Percentiles rank a stretch among this genome's conserved stretches.
phyloP scores from a whole-genome alignment of 2,329 filamentous ascomycete species.

The Fusarium chlamydosporum region DNA sequence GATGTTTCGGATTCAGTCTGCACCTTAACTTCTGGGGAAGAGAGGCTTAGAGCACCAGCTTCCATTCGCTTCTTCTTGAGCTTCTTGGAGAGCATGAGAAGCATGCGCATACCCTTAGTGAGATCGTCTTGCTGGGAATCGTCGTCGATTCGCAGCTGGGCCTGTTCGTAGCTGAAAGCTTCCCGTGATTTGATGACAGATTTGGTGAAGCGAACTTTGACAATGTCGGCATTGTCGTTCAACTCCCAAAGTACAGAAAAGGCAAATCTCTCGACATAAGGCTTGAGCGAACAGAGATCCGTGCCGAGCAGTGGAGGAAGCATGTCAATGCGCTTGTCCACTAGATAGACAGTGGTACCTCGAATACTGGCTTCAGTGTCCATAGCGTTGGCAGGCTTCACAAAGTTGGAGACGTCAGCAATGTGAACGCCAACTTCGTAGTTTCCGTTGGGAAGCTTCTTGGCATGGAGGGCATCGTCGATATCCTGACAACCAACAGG shows the following conservation, averaged over 20 bases:
- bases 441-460: slow-evolving; percentile 88
- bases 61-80: slow-evolving; percentile 96
- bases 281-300: slow-evolving; percentile 95
- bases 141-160: slow-evolving; percentile 94
- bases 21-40: slow-evolving; percentile 97
- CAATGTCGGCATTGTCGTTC: slow-evolving; percentile 84
- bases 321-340: slow-evolving; percentile 99
- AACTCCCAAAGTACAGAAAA: slow-evolving; percentile 93
- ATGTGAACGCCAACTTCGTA: slow-evolving; percentile 98
- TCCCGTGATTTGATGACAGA: slow-evolving; percentile 97
- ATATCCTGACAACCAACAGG: slow-evolving; percentile 97
- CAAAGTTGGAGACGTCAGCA: slow-evolving; percentile 98
- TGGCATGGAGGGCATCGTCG: slow-evolving; percentile 94
- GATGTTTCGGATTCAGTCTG: slow-evolving; percentile 96
- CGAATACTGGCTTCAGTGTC: slow-evolving; percentile 93
- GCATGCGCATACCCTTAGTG: slow-evolving; percentile 87
- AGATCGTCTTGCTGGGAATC: slow-evolving; percentile 87
- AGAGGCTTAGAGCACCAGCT: slow-evolving; percentile 92
- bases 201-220: slow-evolving; percentile 91
- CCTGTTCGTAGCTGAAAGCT: slow-evolving; percentile 97
- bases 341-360: slow-evolving; percentile 96
- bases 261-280: slow-evolving; percentile 94
- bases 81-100: slow-evolving; percentile 91
- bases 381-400: slow-evolving; percentile 97
- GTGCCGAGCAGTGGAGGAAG: slow-evolving; percentile 95